Evolutionary conservation across 2,329 filamentous ascomycete species (phyloP), one percentile per base, ranked within the genome.

Genomic region (Elsinoe ampelina): DNA sequence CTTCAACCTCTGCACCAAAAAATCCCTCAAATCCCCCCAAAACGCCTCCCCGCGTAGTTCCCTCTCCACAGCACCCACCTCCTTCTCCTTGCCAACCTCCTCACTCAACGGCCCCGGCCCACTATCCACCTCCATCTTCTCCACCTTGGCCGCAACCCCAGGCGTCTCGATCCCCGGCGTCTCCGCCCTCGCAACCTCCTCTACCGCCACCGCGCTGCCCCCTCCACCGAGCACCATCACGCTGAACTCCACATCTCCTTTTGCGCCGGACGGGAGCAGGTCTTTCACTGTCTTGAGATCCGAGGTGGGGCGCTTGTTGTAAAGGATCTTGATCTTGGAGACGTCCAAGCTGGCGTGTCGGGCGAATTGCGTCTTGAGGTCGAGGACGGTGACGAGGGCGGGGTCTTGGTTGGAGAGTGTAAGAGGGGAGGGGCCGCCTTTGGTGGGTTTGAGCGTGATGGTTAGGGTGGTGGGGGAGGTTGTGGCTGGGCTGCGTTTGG

Each of bases 291-390:
- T 83, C 74, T 92, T 93, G 62, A 78, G 82, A 66, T 95, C 89
- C 0, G 79, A 68, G 0, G 89, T 81, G 0, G 92, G 92, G 71
- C 95, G 95, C 76, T 93, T 95, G 71, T 87, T 87, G 67, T 86
- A 81, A 60, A 98, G 74, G 8, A 98, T 73, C 74, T 91, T 90
- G 68, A 97, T 82, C 76, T 95, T 95, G 38, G 85, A 82, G n/a
- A 81, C 72, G 2, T 83, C 78, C 58, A 87, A 79, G 22, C 78
- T 75, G 4, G 85, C 80, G 62, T 86, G 77, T 13, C 75, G 70
- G 1, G 83, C 79, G 42, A 95, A 83, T 2, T 79, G 75, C 54
- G 79, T 74, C 70, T 95, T 95, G 64, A 97, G 74, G 59, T 92
- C 86, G 61, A 88, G 83, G 43, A 95, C 77, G 1, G 86, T 89